phyloP scores from a whole-genome alignment of 352 stramenopile species.

The Nothophytophthora sp. region DNA sequence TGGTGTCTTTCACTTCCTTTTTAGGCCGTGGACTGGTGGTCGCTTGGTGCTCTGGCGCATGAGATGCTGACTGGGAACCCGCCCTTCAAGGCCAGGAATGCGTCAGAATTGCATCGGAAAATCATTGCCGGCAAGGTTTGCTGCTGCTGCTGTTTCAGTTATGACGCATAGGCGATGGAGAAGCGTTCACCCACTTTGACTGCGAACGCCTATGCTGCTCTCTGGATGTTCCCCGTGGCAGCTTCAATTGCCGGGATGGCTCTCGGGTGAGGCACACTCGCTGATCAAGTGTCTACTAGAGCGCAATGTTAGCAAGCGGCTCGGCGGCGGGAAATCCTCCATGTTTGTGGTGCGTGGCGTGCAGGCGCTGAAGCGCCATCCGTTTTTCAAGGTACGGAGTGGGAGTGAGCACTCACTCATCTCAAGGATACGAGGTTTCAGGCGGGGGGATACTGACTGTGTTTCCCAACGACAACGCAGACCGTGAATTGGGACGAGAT shows the following conservation, averaged over 20 bases:
- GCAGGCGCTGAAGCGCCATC: conserved; percentile 92
- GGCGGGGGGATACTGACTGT: neutral
- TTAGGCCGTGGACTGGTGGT: conserved; percentile 86
- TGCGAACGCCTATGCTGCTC: neutral
- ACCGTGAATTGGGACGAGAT: conserved; percentile 94
- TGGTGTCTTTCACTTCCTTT: neutral
- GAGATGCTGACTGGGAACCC: conserved; percentile 83
- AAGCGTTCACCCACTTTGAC: too few relatives aligned
- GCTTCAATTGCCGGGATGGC: conserved; percentile 79
- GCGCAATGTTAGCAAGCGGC: conserved; percentile 94
- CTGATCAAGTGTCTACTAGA: conserved; percentile 97
- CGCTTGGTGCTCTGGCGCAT: conserved; percentile 72
- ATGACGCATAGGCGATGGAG: neutral
- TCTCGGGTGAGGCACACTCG: conserved; percentile 90
- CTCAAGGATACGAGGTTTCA: neutral
- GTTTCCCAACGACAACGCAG: conserved; percentile 8
- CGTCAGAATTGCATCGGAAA: conserved; percentile 70
- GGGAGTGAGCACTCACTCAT: neutral
- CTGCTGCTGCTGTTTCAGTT: neutral
- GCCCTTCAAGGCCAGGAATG: conserved; percentile 76
- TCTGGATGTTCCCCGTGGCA: conserved; percentile 13
- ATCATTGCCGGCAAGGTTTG: conserved; percentile 74
- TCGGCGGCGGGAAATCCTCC: conserved; percentile 93
- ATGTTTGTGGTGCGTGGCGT: conserved; percentile 99
- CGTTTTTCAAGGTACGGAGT: conserved; percentile 91